A percentile compares a stretch with the other conserved stretches of the same genome.
phyloP scores from a whole-genome alignment of 176 grass and related monocot species.

The Tuctoria greenei region DNA sequence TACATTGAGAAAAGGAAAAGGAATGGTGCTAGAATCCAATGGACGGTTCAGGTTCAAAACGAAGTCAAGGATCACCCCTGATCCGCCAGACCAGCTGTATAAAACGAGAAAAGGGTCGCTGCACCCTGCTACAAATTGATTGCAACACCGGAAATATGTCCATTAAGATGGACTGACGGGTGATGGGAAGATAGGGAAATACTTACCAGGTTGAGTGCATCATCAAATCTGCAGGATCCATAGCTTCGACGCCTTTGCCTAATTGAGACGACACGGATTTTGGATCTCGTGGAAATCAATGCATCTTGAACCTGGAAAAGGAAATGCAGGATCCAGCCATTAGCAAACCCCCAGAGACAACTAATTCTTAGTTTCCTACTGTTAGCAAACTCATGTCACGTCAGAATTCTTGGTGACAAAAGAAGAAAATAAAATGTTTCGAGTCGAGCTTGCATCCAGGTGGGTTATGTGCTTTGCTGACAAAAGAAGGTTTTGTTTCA shows the following conservation, averaged over 20 bases:
- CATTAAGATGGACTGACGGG: neutral
- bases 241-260: slow-evolving; percentile 27
- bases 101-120: neutral
- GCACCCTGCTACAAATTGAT: neutral
- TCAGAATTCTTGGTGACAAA: neutral
- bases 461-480: neutral
- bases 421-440: neutral
- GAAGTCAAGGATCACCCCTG: neutral
- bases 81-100: slow-evolving; percentile 19
- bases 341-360: neutral
- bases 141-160: neutral
- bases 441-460: neutral
- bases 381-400: neutral
- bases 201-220: neutral
- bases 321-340: neutral
- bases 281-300: slow-evolving; percentile 23
- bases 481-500: neutral
- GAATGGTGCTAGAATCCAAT: slow-evolving; percentile 5
- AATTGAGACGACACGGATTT: slow-evolving; percentile 14
- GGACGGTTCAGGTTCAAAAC: neutral
- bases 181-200: neutral
- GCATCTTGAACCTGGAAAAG: slow-evolving; percentile 18
- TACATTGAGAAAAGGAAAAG: slow-evolving; percentile 11
- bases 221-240: neutral
- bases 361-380: neutral